Percentiles rank a stretch among this genome's conserved stretches.
Evolutionary conservation across 345 rosid species (phyloP).

Genomic region (Crucihimalaya himalaica): DNA sequence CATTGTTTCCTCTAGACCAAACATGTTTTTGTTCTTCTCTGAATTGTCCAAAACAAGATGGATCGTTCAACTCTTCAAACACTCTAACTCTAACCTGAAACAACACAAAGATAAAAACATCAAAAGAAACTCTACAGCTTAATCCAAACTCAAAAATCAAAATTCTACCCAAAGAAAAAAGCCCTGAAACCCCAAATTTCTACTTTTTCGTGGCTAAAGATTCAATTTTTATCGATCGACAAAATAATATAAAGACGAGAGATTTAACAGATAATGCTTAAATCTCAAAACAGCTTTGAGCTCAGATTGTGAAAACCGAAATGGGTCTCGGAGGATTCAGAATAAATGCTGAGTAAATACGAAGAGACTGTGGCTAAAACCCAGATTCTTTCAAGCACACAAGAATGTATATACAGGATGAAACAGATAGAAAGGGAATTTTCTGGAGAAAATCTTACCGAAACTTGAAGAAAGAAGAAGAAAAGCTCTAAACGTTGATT

Average conservation of each 20-base stretch:
- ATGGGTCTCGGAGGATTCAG: background rate
- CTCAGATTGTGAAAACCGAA: background rate
- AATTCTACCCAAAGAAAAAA: background rate
- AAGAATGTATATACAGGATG: background rate
- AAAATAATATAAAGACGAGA: background rate
- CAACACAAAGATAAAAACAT: background rate
- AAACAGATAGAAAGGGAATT: background rate
- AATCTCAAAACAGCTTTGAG: background rate
- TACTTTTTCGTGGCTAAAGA: background rate
- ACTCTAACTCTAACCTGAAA: slow-evolving; percentile 1
- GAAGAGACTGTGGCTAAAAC: background rate
- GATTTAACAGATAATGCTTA: background rate
- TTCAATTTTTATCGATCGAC: background rate
- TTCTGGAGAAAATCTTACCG: background rate
- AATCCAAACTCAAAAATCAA: background rate
- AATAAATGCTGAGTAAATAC: background rate
- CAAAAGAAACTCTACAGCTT: no score
- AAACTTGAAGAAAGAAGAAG: background rate
- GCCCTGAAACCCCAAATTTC: background rate
- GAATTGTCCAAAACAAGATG: background rate
- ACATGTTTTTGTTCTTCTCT: slow-evolving; percentile 1
- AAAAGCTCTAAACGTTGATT: background rate
- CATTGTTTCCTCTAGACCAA: background rate
- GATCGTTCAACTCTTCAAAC: no score
- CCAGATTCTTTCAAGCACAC: background rate